Conservation (phyloP, 1,284 basidiomycete genomes). For the Takashimella tepidaria region DNA sequence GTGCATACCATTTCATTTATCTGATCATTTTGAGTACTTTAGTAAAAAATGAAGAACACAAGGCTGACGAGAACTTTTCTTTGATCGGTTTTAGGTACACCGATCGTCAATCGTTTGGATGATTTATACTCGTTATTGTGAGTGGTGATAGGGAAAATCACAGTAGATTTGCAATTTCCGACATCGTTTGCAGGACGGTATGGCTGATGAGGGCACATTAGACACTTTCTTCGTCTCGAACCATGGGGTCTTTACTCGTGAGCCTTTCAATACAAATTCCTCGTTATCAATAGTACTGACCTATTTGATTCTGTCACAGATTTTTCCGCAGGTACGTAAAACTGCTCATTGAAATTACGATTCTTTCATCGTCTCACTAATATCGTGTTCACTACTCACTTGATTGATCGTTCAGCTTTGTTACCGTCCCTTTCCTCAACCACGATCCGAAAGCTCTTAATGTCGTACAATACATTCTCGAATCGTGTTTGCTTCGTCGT, state of each 20-base stretch:
- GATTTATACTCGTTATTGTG: constrained; percentile 85
- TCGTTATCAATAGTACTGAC: too few relatives aligned
- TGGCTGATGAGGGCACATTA: constrained; percentile 33
- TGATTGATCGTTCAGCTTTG: constrained; percentile 66
- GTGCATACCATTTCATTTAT: constrained; percentile 7
- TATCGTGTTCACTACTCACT: too few relatives aligned
- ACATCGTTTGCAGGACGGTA: too few relatives aligned
- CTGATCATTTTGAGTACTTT: too few relatives aligned
- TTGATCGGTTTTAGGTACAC: constrained; percentile 57
- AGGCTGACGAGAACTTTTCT: neutral
- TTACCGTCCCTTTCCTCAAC: constrained; percentile 79
- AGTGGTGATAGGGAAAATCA: too few relatives aligned
- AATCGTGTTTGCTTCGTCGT: constrained; percentile 79
- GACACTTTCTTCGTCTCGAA: constrained; percentile 81
- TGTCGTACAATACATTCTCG: constrained; percentile 86
- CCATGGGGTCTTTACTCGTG: constrained; percentile 88
- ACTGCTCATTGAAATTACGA: too few relatives aligned
- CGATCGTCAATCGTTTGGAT: constrained; percentile 91
- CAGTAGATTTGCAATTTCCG: too few relatives aligned
- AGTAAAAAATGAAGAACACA: too few relatives aligned
- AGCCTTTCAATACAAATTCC: too few relatives aligned
- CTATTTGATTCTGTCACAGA: constrained; percentile 6
- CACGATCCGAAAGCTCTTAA: constrained; percentile 86
- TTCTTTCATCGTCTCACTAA: too few relatives aligned
- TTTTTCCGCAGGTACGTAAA: constrained; percentile 33